Evolutionary conservation across 2,329 filamentous ascomycete species (phyloP).

Genomic region (Didymella pinodella): DNA sequence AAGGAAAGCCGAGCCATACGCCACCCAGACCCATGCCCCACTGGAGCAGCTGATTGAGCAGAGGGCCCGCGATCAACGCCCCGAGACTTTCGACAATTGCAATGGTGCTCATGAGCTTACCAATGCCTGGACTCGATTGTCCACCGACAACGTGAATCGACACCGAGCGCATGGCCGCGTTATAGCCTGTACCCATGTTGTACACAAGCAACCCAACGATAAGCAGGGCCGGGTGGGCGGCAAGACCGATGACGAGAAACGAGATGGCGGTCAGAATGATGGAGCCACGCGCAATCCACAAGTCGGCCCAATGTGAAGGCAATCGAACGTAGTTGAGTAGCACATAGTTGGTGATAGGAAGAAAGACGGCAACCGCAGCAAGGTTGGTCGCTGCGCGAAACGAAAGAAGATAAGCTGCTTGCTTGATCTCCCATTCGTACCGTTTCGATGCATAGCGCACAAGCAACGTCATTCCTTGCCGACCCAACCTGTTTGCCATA

Average conservation of each 20-base stretch:
- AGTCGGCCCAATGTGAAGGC: constrained; percentile 54
- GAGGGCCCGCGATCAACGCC: constrained; percentile 56
- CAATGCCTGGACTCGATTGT: constrained; percentile 54
- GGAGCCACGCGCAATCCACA: constrained; percentile 57
- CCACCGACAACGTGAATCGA: constrained; percentile 59
- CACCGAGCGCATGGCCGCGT: constrained; percentile 56
- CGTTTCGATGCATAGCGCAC: constrained; percentile 63
- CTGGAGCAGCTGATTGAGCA: constrained; percentile 57
- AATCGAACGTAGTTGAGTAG: constrained; percentile 49
- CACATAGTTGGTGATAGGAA: constrained; percentile 54
- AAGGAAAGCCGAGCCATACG: constrained; percentile 59
- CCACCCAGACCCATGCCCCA: constrained; percentile 57
- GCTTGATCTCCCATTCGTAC: constrained; percentile 58
- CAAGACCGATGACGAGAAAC: constrained; percentile 57
- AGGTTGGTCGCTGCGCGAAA: constrained; percentile 59
- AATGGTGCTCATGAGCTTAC: constrained; percentile 59
- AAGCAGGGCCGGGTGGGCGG: constrained; percentile 53
- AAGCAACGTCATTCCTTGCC: constrained; percentile 57
- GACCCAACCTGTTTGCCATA: constrained; percentile 58
- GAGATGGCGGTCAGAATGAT: constrained; percentile 55
- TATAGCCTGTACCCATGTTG: constrained; percentile 59
- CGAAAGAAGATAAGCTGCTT: constrained; percentile 53
- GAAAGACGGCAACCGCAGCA: constrained; percentile 55
- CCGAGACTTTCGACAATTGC: constrained; percentile 59
- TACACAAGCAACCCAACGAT: constrained; percentile 57